Evolutionary conservation across 495 filamentous ascomycete genomes (phyloP), one percentile per base, ranked within the genome.

Genomic region (Cenococcum geophilum): DNA sequence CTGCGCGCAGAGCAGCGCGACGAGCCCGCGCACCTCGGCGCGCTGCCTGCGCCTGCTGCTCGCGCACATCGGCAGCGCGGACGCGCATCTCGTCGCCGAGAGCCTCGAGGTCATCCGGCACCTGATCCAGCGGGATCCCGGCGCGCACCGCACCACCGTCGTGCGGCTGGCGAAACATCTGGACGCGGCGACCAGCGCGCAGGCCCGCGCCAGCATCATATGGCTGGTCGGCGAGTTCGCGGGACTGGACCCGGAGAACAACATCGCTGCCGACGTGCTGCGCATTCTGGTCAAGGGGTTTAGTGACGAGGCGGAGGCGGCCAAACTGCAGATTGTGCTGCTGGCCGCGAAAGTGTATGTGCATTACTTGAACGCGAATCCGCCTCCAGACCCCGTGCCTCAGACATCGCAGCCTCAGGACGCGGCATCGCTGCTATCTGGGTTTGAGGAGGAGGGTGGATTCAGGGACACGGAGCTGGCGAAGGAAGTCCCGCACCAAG

Each of bases 221-320:
- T 98, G 93, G 93, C 84, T 98, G 4, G 92, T 98, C 0, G 93
- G 93, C 54, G 93, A 98, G 74, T 97, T 90, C 67, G 83, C 93
- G 0, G 89, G 89, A 0, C 66, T 86, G 11, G 85, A 92, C 60
- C 80, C 84, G 1, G 86, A 88, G 63, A 82, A 89, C 55, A 95
- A 93, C 69, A 89, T 98, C 59, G 93, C 95, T 0, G 83, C 92
- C 0, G 93, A 98, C 69, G 92, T 96, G 20, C 78, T 97, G 1
- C 83, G 95, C n/a, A 86, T 97, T 14, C 77, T 98, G 11, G 83
- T 88, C 10, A 92, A 91, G 69, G 83, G 83, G 12, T 98, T 96
- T 66, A 78, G 84, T 1, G 83, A 88, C 59, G 93, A 98, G 72
- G 83, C 83, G 0, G 92, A 96, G 66, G 74, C 83, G 18, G 91